A percentile compares a stretch with the other conserved stretches of the same genome.
Conservation (phyloP, 305 asterid species). For the Nicotiana rustica region DNA sequence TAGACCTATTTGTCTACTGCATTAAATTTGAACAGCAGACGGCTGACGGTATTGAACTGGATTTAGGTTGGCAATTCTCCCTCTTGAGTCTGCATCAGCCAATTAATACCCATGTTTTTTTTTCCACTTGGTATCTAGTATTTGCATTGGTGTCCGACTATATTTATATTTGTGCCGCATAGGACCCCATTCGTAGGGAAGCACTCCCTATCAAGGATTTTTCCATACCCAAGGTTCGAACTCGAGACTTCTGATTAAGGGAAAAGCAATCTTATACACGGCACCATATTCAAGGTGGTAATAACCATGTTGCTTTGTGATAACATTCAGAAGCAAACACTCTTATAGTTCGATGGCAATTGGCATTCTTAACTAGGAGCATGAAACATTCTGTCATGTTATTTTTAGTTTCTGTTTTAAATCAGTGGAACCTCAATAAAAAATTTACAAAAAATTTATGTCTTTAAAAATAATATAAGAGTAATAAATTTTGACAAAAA, state of each 20-base stretch:
- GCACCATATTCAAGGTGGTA: no score
- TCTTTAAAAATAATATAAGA: neutral
- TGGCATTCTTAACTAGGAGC: neutral
- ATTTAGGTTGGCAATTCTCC: constrained; percentile 14
- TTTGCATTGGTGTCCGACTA: no score
- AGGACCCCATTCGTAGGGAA: no score
- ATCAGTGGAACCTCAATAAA: neutral
- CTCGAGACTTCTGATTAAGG: no score
- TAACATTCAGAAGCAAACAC: neutral
- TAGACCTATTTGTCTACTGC: neutral
- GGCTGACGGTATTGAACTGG: neutral
- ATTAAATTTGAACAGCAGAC: no score
- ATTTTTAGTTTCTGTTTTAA: no score
- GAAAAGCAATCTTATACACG: no score
- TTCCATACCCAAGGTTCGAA: no score
- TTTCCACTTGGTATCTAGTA: no score
- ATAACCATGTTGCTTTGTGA: neutral
- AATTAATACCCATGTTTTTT: neutral
- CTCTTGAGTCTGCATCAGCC: neutral
- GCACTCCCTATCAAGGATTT: no score
- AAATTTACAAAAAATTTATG: no score
- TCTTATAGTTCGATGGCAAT: neutral
- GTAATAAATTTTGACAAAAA: neutral
- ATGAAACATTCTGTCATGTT: neutral
- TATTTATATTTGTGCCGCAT: no score